Conservation (phyloP, 805 yeast genomes). For the Yarrowia alimentaria region DNA sequence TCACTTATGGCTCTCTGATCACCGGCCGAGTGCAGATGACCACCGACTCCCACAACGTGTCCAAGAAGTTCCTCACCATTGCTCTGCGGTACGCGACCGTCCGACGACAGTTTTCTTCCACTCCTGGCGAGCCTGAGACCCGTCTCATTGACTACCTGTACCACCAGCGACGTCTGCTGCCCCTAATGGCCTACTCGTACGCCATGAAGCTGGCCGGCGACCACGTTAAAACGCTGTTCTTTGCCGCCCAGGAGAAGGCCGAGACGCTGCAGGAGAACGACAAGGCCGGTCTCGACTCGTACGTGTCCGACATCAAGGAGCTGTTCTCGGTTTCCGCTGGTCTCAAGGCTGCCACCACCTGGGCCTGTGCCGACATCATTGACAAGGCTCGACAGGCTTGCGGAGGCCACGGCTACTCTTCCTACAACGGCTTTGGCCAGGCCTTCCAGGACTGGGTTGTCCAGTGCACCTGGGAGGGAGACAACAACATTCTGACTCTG, state of each 20-base stretch:
- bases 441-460: conserved; percentile 94
- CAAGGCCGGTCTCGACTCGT: conserved; percentile 47
- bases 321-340: conserved; percentile 84
- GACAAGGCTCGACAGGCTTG: conserved; percentile 91
- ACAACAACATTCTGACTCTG: conserved; percentile 80
- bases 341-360: conserved; percentile 82
- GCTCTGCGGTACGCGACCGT: conserved; percentile 87
- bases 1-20: conserved; percentile 81
- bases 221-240: conserved; percentile 55
- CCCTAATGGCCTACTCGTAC: conserved; percentile 74
- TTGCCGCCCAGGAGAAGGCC: conserved; percentile 44
- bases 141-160: conserved; percentile 82
- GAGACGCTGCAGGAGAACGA: conserved; percentile 52
- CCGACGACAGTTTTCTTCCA: conserved; percentile 74
- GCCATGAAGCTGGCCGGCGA: conserved; percentile 71
- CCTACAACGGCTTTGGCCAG: conserved; percentile 85
- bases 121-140: conserved; percentile 54
- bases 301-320: conserved; percentile 63
- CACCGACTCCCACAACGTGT: conserved; percentile 74
- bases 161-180: conserved; percentile 84
- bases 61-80: conserved; percentile 76
- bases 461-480: conserved; percentile 99
- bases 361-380: conserved; percentile 76
- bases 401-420: conserved; percentile 95
- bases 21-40: conserved; percentile 92